These are phyloP conservation scores for Zymoseptoria pseudotritici DNA, from an alignment of 2,329 filamentous ascomycete genomes.

Conservation along the genomic window DNA sequence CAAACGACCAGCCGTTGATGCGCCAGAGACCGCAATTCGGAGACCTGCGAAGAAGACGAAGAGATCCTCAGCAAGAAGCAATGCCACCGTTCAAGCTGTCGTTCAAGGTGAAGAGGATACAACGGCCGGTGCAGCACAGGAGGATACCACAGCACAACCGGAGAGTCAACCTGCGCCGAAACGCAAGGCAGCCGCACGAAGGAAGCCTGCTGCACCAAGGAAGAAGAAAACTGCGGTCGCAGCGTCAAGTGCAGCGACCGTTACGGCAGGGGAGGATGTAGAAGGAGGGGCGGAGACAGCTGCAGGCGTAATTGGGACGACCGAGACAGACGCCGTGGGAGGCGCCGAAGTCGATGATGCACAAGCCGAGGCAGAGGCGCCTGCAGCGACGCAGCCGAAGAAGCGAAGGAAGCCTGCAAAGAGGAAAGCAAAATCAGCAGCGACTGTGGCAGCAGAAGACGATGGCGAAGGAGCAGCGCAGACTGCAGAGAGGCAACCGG, in stretches of 20 bases:
- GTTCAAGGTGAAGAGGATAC: constrained; percentile 12
- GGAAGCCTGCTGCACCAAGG: constrained; percentile 10
- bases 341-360: not conserved
- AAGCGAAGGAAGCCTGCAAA: constrained; percentile 6
- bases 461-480: not conserved
- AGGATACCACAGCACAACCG: constrained; percentile 1
- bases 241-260: constrained; percentile 11
- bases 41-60: constrained; percentile 18
- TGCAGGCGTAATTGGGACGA: not conserved
- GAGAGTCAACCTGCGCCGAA: constrained; percentile 4
- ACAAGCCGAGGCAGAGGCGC: not conserved
- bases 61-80: constrained; percentile 16
- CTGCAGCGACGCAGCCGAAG: constrained; percentile 1
- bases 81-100: constrained; percentile 13
- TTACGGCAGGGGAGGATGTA: constrained; percentile 7
- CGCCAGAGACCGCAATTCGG: constrained; percentile 1
- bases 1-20: constrained; percentile 7
- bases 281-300: not conserved
- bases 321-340: not conserved
- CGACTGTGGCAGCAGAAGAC: not conserved
- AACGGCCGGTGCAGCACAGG: not conserved
- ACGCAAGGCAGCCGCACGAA: constrained; percentile 4
- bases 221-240: constrained; percentile 16
- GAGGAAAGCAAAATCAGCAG: constrained; percentile 1
- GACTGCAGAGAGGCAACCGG: constrained; percentile 1